Evolutionary conservation across 495 filamentous ascomycete genomes (phyloP).

Genomic region (Venustampulla echinocandica): DNA sequence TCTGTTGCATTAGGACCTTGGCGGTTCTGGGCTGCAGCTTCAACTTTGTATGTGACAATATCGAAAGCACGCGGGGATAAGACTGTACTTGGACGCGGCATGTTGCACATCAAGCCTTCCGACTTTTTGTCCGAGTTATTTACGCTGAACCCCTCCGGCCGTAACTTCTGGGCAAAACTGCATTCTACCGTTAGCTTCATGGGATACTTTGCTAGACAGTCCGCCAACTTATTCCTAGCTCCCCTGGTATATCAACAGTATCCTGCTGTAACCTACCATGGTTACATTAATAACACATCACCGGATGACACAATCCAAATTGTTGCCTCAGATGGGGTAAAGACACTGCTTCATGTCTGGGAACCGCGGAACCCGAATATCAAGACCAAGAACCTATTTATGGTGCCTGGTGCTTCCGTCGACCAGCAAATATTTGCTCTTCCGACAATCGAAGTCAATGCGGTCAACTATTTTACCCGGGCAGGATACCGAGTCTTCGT

Average conservation of each 20-base stretch:
- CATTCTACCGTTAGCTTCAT: conserved; percentile 42
- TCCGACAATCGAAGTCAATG: conserved; percentile 56
- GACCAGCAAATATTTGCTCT: conserved; percentile 57
- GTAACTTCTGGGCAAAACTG: conserved; percentile 33
- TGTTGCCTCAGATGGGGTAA: conserved; percentile 42
- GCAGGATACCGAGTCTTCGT: conserved; percentile 51
- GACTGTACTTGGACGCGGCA: conserved; percentile 44
- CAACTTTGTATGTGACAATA: conserved; percentile 51
- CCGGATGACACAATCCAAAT: conserved; percentile 31
- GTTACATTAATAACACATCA: conserved; percentile 41
- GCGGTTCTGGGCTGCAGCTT: conserved; percentile 54
- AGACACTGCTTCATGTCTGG: conserved; percentile 46
- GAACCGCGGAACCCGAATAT: conserved; percentile 31
- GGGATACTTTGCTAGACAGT: conserved; percentile 48
- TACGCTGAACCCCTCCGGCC: conserved; percentile 44
- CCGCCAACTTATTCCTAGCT: conserved; percentile 44
- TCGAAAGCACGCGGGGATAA: conserved; percentile 28
- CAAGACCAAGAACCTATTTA: conserved; percentile 39
- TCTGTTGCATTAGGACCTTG: conserved; percentile 43
- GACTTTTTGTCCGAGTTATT: conserved; percentile 51
- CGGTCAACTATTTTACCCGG: conserved; percentile 54
- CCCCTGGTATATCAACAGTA: conserved; percentile 48
- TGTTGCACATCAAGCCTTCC: conserved; percentile 44
- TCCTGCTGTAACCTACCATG: conserved; percentile 33
- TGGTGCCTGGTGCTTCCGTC: conserved; percentile 54